Evolutionary conservation across 176 grass and related monocot species (phyloP).

Genomic region (Cenchrus americanus): DNA sequence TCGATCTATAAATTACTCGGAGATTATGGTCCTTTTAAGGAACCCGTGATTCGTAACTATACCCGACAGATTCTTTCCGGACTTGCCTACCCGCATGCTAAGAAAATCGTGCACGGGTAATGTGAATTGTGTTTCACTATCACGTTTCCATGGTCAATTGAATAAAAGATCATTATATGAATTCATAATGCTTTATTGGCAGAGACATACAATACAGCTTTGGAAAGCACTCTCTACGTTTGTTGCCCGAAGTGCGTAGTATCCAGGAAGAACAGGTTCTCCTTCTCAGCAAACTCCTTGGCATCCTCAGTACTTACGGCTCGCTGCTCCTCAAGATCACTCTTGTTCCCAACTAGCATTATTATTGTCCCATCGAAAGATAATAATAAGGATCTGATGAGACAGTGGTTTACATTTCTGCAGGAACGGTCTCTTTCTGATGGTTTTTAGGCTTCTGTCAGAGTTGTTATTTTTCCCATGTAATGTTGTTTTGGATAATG

Average conservation of each 20-base stretch:
- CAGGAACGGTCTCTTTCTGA: too few relatives aligned
- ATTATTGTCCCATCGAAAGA: too few relatives aligned
- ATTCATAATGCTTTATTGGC: conserved; percentile 35
- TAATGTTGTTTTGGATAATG: too few relatives aligned
- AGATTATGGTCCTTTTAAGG: conserved; percentile 93
- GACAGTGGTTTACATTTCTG: too few relatives aligned
- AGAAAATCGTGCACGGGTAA: conserved; percentile 91
- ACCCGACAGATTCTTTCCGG: conserved; percentile 89
- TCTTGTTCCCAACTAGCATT: conserved; percentile 87
- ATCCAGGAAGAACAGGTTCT: conserved; percentile 79
- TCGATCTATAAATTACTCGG: conserved; percentile 86
- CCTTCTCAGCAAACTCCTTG: conserved; percentile 76
- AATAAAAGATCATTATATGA: neutral
- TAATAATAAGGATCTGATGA: too few relatives aligned
- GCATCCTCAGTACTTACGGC: conserved; percentile 65
- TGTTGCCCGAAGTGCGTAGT: conserved; percentile 67
- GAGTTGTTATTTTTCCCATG: too few relatives aligned
- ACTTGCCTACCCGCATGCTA: conserved; percentile 84
- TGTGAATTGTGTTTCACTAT: conserved; percentile 3
- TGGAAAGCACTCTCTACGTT: conserved; percentile 72
- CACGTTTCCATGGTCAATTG: conserved; percentile 31
- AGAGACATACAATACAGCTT: conserved; percentile 98
- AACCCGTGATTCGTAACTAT: conserved; percentile 81
- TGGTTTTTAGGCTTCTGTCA: too few relatives aligned
- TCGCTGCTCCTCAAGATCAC: conserved; percentile 66